Base-by-base conservation (phyloP, 768 basidiomycete genomes). In the Imleria badia region DNA sequence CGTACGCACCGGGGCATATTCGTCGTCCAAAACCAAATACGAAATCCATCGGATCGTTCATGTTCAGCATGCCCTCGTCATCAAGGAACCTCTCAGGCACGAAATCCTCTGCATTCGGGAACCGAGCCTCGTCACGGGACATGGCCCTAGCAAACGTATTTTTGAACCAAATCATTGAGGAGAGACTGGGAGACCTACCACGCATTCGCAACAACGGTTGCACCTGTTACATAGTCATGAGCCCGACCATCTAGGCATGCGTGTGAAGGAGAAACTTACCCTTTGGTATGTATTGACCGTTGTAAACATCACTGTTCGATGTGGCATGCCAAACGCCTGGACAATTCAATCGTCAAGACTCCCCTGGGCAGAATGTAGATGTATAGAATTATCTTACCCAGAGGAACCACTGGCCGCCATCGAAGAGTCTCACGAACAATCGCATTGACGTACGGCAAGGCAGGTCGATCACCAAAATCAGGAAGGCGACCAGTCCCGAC, bases 201-300 rank as follows among this genome's bases (percentile, higher is more conserved):
- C 17, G 29, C 9, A 31, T 64, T 64, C 26, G 33, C 46, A 14
- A 63, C 35, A 2, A 63, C 38, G 5, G 35, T 52, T 5, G 62
- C 33, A 4, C 55, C 62, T 60, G 40, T 54, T 5, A 6, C 6
- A 22, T 5, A n/a, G n/a, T 6, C 12, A 26, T 12, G 20, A n/a
- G 2, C 14, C 6, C 19, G 19, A 22, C 20, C 45, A 23, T 43
- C 30, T 13, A 35, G 3, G 17, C n/a, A 29, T 35, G 17, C 9
- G 9, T 22, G 19, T 17, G 41, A 38, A 34, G 26, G 3, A 17
- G 15, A 11, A 23, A 23, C 1, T 78, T 68, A 42, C 72, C 72
- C 19, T 64, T 65, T 6, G 72, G 72, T 29, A 72, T 65, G 45
- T 64, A 55, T 44, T 64, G 61, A 14, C 66, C 65, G 6, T 64